Conservation (phyloP, 2,329 filamentous ascomycete genomes). For the Colletotrichum lentis region DNA sequence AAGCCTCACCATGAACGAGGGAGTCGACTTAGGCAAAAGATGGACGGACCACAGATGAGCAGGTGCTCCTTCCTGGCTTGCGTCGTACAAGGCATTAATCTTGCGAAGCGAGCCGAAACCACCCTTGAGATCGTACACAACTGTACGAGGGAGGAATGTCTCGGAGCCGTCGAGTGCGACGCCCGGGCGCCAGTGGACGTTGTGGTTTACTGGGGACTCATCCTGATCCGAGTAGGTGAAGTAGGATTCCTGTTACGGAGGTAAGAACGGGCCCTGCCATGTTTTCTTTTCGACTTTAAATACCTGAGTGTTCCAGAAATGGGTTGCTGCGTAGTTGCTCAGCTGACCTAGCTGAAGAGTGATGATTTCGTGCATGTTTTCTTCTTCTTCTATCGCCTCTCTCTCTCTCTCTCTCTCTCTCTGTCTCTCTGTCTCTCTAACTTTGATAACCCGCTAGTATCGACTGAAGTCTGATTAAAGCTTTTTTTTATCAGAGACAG, state of each 20-base stretch:
- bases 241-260: constrained; percentile 83
- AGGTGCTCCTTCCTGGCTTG: constrained; percentile 44
- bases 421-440: neutral
- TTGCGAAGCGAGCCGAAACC: constrained; percentile 89
- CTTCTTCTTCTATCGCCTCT: too few species aligned
- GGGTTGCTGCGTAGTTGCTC: constrained; percentile 91
- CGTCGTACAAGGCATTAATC: constrained; percentile 87
- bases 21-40: neutral
- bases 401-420: too few species aligned
- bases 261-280: neutral
- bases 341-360: constrained; percentile 92
- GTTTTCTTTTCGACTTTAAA: neutral
- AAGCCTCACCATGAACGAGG: neutral
- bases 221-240: constrained; percentile 83
- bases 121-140: constrained; percentile 95
- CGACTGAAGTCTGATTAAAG: neutral
- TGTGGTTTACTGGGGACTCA: constrained; percentile 76
- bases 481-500: neutral
- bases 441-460: neutral
- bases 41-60: constrained; percentile 47
- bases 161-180: constrained; percentile 84
- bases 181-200: constrained; percentile 88
- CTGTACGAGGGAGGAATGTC: constrained; percentile 88
- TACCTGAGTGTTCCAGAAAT: constrained; percentile 97
- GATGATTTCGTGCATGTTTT: constrained; percentile 87